phyloP scores from a whole-genome alignment of 2,329 filamentous ascomycete genomes.

The Fusarium penzigii region DNA sequence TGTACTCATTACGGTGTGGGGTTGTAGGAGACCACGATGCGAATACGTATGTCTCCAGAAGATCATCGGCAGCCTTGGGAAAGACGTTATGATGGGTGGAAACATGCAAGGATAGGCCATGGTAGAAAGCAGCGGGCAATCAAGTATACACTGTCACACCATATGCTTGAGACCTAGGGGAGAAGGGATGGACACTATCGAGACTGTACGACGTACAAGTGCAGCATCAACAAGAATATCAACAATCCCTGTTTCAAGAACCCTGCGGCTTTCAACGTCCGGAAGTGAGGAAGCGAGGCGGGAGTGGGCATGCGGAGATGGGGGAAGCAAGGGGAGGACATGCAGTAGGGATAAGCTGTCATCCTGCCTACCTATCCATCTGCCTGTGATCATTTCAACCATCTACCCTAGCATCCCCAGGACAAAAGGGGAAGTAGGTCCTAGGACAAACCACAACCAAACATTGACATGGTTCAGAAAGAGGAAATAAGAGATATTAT shows the following conservation, averaged over 20 bases:
- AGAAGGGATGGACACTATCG: not conserved
- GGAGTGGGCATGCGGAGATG: not conserved
- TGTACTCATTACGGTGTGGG: too few species aligned
- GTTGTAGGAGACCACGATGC: too few species aligned
- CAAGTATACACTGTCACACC: conserved; percentile 6
- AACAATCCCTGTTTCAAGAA: not conserved
- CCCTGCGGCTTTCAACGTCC: not conserved
- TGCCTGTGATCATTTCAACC: not conserved
- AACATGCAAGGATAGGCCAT: not conserved
- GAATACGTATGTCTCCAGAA: too few species aligned
- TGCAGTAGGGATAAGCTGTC: not conserved
- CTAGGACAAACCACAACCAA: conserved; percentile 19
- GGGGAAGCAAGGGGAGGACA: not conserved
- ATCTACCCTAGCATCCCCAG: conserved; percentile 8
- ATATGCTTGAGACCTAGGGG: not conserved
- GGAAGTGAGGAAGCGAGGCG: not conserved
- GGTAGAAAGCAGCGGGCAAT: conserved; percentile 14
- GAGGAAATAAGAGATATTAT: conserved; percentile 20
- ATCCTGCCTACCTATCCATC: not conserved
- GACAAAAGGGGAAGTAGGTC: conserved; percentile 31
- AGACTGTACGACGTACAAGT: not conserved
- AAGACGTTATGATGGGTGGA: too few species aligned
- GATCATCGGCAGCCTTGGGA: too few species aligned
- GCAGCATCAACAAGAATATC: not conserved
- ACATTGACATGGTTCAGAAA: conserved; percentile 29